These are phyloP conservation scores for Ophiostoma sp. DNA, from an alignment of 2,329 filamentous ascomycete species.

Conservation along the genomic window DNA sequence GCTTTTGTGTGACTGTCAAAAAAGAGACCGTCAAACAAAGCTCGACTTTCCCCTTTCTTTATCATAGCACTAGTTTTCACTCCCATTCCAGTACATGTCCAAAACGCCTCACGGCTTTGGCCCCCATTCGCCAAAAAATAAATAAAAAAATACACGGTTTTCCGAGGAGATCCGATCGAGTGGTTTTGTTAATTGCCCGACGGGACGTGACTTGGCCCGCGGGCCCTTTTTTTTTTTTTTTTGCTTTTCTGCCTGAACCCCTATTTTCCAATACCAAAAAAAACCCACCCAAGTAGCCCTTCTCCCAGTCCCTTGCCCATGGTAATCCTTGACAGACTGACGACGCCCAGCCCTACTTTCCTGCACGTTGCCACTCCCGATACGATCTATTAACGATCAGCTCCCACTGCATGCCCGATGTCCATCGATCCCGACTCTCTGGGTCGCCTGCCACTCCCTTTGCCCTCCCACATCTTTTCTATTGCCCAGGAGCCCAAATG, in stretches of 20 bases:
- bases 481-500: background rate
- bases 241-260: background rate
- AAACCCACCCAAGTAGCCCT: too few relatives aligned
- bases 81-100: background rate
- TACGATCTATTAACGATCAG: background rate
- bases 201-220: background rate
- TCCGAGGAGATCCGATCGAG: background rate
- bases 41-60: too few relatives aligned
- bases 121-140: background rate
- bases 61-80: background rate
- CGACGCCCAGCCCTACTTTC: background rate
- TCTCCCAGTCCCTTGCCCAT: background rate
- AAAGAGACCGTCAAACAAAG: background rate
- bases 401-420: background rate
- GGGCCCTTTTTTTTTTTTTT: background rate
- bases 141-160: background rate
- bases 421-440: background rate
- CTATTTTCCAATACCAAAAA: background rate
- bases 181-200: constrained; percentile 2
- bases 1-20: background rate
- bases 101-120: background rate
- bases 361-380: constrained; percentile 13
- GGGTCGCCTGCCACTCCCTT: background rate
- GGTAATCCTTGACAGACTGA: background rate
- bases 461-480: background rate